Evolutionary conservation across 225 moss, liverwort and hornwort genomes (phyloP).

Genomic region (Straminergon stramineum): DNA sequence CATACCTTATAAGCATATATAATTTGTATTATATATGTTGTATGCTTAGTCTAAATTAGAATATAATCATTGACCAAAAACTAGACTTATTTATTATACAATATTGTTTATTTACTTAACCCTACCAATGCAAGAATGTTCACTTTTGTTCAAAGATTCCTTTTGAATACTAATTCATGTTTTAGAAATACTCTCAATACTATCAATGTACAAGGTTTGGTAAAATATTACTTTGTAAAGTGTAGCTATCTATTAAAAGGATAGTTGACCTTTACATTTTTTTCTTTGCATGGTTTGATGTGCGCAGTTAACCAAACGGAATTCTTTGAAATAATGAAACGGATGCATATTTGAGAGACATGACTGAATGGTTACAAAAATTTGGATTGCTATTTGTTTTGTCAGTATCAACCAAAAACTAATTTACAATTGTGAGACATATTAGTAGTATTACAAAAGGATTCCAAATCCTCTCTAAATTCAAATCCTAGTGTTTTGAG

Average conservation of each 20-base stretch:
- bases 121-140: neutral
- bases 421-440: neutral
- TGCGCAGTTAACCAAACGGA: neutral
- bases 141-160: neutral
- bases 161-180: no score
- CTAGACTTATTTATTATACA: no score
- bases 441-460: no score
- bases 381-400: neutral
- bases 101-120: neutral
- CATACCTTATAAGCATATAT: no score
- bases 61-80: rapidly evolving
- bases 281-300: neutral
- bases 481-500: neutral
- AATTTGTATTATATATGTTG: neutral
- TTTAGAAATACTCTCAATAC: neutral
- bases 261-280: neutral
- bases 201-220: rapidly evolving
- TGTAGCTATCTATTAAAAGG: neutral
- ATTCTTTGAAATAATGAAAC: conserved; percentile 21
- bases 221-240: neutral
- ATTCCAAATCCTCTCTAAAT: neutral
- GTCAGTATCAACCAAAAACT: neutral
- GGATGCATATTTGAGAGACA: neutral
- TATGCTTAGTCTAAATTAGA: neutral
- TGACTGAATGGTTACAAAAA: neutral